Base-by-base conservation (phyloP, 1,284 basidiomycete species). In the Austroboletus niveus region DNA sequence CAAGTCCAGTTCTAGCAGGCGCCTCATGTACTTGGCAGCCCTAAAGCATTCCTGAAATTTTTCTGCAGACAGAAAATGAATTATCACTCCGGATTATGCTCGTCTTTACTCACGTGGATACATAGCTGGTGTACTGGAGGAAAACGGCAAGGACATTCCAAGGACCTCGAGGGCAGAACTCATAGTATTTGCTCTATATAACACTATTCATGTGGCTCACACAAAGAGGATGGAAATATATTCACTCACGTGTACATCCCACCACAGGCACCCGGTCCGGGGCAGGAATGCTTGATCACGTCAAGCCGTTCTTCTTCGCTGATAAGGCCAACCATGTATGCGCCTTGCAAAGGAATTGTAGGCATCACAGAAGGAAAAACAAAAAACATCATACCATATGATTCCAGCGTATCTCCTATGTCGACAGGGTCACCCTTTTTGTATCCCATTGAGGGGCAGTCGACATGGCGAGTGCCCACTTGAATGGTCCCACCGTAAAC, bases 91-190 rank as follows among this genome's bases (percentile, higher is more conserved):
- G 36, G 10, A 49, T 15, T 24, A 4, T 8, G n/a, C 39, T 27
- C 5, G 22, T 39, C 11, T 11, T 22, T 36, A 65, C 72, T 55
- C 49, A 84, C 87, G 79, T 51, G 89, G 80, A 69, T 87, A 87
- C 35, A 81, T 72, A 7, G 93, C 94, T 1, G 94, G 94, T 31
- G 80, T 92, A 55, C 88, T 89, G 0, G 92, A 87, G 31, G 90
- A 92, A 62, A 92, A 92, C 0, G 94, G 94, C 29, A 97, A 75
- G 17, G 92, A 91, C 81, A 98, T 89, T 32, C 94, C 95, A 56
- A 97, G 79, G 1, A 91, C 93, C 70, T 98, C 94, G 36, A 96
- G 80, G 17, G 87, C 85, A 34, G 88, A 87, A 58, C 90, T 92
- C 92, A 94, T 94, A 2, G 92, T 94, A 57, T 93, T 92, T 22